These are phyloP conservation scores for Herpetomonas samuelpessoai DNA, from an alignment of 208 protist genomes.

Conservation along the genomic window DNA sequence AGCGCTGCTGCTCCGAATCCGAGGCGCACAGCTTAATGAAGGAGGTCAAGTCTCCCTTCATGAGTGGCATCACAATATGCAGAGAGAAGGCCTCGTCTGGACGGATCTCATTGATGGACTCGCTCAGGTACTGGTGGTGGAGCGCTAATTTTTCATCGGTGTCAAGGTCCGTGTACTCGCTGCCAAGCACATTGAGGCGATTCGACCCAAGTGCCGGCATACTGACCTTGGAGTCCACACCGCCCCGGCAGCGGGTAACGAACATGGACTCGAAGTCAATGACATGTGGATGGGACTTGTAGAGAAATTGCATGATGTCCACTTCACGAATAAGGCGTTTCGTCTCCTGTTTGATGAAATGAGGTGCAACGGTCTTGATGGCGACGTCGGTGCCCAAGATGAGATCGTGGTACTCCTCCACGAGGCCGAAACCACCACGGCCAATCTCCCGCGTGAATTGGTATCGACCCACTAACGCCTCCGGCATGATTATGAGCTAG, in stretches of 20 bases:
- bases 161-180: conserved; percentile 27
- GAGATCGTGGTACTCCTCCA: conserved; percentile 93
- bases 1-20: conserved; percentile 15
- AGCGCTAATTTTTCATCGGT: conserved; percentile 20
- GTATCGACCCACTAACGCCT: conserved; percentile 73
- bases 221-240: background rate
- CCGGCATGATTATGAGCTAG: conserved; percentile 10
- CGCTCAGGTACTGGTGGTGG: conserved; percentile 44
- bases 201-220: conserved; percentile 3
- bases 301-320: conserved; percentile 95
- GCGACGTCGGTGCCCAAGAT: conserved; percentile 76
- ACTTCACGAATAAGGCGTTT: conserved; percentile 95
- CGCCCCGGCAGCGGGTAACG: conserved; percentile 70
- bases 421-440: conserved; percentile 96
- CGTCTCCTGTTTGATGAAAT: conserved; percentile 89
- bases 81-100: conserved; percentile 61
- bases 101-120: conserved; percentile 18
- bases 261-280: conserved; percentile 95
- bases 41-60: conserved; percentile 78
- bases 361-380: conserved; percentile 88
- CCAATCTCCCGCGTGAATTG: conserved; percentile 61
- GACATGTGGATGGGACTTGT: conserved; percentile 92
- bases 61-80: conserved; percentile 90
- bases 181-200: conserved; percentile 40
- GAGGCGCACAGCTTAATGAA: conserved; percentile 50